Evolutionary conservation across 306 rosid genomes (phyloP), one percentile per base, ranked within the genome.

Genomic region (Cucurbita pepo): DNA sequence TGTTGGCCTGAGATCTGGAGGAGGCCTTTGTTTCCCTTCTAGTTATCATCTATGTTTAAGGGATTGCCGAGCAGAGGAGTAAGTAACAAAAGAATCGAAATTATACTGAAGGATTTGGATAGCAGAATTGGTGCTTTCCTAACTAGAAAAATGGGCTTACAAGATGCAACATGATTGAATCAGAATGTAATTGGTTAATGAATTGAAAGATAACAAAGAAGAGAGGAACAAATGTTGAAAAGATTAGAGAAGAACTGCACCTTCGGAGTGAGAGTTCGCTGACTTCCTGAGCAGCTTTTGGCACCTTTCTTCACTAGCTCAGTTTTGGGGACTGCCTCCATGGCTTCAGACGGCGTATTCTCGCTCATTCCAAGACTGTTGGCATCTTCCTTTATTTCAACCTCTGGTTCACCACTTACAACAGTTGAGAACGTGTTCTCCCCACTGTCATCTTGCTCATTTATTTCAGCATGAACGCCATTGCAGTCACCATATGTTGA

Each of bases 251-350:
- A 61, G 79, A 37, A 67, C 47, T 69, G 77, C 56, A 88, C 97
- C 95, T 86, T 76, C 18, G 79, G 40, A 76, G 81, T 77, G 74
- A 76, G 64, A 56, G 67, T 62, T 74, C 21, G 71, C 78, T 36
- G 74, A 78, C 51, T 66, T 78, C 76, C 77, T 75, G 63, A 73
- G 67, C 74, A 74, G 57, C 79, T 71, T 75, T 82, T 72, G 65
- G 83, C 76, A 47, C 72, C 69, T 73, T 40, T 75, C 64, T 30
- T 72, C 36, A 41, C 73, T 38, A 69, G 74, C 86, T 75, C 76
- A 56, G 67, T 79, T 72, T 65, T 82, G 19, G 77, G 69, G 64
- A 55, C 55, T 70, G 71, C 43, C 45, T 47, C 62, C 51, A 51
- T 54, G 22, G 74, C 38, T 74, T 52, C 74, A 72, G 77, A 64